Evolutionary conservation across 768 basidiomycete genomes (phyloP), one percentile per base, ranked within the genome.

Genomic region (Amanita thiersii): DNA sequence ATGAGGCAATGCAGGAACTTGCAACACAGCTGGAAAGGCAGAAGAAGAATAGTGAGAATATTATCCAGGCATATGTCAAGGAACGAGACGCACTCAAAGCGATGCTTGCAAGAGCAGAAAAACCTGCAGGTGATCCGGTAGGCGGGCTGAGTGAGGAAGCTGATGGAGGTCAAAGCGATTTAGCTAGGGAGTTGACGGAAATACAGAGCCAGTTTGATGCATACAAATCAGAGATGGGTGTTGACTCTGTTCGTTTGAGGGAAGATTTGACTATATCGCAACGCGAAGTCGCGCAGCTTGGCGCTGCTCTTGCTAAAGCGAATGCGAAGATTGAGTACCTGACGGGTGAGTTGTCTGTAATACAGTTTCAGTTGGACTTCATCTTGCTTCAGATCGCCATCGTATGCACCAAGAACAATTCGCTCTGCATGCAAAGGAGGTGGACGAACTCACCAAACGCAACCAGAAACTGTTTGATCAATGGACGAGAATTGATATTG

Each of bases 31-130:
- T 96, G 9, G 88, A 93, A 47, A 65, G 71, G 29, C 81, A 90
- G 60, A 81, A 85, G 61, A 78, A 77, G 59, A 70, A 68, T 56
- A 71, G 74, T 54, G 81, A 85, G 24, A 61, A 63, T n/a, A 69
- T 80, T 33, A 79, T 88, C 30, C 81, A 87, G 52, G 80, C 84
- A 6, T 86, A 85, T 44, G 73, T 84, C 61, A 86, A 86, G 60
- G 94, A 98, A 61, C 67, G 90, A 4, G 96, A 96, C 50, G 76
- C 88, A 33, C 72, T 93, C 49, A 82, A 79, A 51, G 71, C 73
- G 28, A 75, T 96, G 72, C 68, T 92, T 11, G 68, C 69, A 12
- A 64, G 86, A 38, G 66, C 70, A 10, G 68, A 75, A 51, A 69
- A 58, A 37, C 39, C 48, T 38, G 52, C 52, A 14, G 45, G 46